Conservation (phyloP, 2,329 filamentous ascomycete genomes). For the Macrophomina phaseolina region DNA sequence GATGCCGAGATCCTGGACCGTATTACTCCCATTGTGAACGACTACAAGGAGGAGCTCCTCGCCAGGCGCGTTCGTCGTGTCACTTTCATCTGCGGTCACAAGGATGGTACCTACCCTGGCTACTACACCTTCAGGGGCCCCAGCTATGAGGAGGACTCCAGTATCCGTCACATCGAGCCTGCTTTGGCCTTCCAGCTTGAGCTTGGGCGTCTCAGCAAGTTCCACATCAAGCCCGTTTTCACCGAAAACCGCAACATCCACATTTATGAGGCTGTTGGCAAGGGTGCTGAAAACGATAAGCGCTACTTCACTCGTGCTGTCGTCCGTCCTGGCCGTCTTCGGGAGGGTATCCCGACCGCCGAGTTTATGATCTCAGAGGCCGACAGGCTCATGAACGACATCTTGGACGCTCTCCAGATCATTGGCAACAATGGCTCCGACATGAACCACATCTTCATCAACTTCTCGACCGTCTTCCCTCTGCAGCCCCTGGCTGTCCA, state of each 20-base stretch:
- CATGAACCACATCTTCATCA: conserved; percentile 99
- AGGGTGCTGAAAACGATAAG: conserved; percentile 94
- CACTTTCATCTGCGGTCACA: conserved; percentile 95
- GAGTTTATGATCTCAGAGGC: conserved; percentile 98
- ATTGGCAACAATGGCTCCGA: conserved; percentile 99
- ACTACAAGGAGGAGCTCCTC: conserved; percentile 83
- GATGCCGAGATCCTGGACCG: conserved; percentile 81
- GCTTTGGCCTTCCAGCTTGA: conserved; percentile 98
- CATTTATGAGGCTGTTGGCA: conserved; percentile 96
- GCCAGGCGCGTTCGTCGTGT: conserved; percentile 83
- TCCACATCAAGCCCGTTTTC: conserved; percentile 97
- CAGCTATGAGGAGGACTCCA: conserved; percentile 85
- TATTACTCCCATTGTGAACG: conserved; percentile 75
- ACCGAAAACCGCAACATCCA: conserved; percentile 99
- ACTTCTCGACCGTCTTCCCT: conserved; percentile 97
- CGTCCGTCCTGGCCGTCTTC: conserved; percentile 89
- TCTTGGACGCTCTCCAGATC: conserved; percentile 95
- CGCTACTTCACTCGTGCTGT: conserved; percentile 98
- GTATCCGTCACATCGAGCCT: conserved; percentile 95
- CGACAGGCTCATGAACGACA: conserved; percentile 95
- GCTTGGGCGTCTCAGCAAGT: conserved; percentile 90
- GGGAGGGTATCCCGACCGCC: conserved; percentile 97
- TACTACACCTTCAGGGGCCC: conserved; percentile 99
- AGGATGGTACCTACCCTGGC: conserved; percentile 90
- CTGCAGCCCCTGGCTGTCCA: conserved; percentile 89